Base-by-base conservation (phyloP, 768 basidiomycete species). In the Phanerochaete carnosa region DNA sequence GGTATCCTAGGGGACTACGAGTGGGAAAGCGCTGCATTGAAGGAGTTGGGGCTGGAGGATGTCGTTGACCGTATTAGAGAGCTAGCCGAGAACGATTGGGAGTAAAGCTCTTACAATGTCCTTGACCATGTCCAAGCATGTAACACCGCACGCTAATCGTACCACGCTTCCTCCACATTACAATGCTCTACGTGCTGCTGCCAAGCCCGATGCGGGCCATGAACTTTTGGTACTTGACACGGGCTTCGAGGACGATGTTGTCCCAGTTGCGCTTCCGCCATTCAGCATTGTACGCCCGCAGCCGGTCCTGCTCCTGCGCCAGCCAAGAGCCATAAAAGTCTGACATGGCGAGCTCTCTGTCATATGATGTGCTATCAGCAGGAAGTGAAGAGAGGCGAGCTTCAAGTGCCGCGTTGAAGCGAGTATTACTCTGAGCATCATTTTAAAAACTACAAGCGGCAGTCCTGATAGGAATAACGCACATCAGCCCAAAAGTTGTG, bases 401-500 rank as follows among this genome's bases (percentile, higher is more conserved):
- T 25, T 79, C 73, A 73, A 88, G 90, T 33, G 84, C 90, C 9
- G 80, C 77, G 68, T 90, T 85, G 69, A 92, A 94, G n/a, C 92
- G 86, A 11, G 80, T 77, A 69, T 94, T 94, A 70, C 83, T 90
- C 92, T 94, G 66, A n/a, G 28, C 46, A 33, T 35, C 50, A 45
- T 15, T 7, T 22, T 47, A 46, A 39, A 32, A 23, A 25, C 13
- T n/a, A 66, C 22, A 29, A 26, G 35, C 39, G 25, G 29, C 11
- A 2, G 37, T 51, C 13, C 6, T 37, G 1, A 19, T 8, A 43
- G 45, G 37, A 45, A 13, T 13, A n/a, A 80, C 89, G 65, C 69
- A 93, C 92, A 57, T 93, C 87, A 56, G 83, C 73, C 92, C 92
- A 94, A 70, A 92, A 94, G 19, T 79, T 74, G 58, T 94, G 88